Conservation (phyloP, 306 rosid species). For the Vigna nakashimae region DNA sequence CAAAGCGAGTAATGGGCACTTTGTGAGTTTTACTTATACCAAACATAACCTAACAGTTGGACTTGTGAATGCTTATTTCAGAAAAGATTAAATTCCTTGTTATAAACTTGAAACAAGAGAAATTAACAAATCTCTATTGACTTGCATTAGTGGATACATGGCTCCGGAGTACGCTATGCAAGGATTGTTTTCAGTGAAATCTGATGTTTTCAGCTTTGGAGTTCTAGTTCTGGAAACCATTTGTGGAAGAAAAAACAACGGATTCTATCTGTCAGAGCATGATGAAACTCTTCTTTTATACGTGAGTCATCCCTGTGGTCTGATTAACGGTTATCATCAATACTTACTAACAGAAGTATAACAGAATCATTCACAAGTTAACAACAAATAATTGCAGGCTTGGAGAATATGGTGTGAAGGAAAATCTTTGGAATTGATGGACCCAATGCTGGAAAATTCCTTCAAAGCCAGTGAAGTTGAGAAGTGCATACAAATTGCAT, state of each 20-base stretch:
- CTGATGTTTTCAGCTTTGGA: conserved; percentile 29
- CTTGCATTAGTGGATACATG: background rate
- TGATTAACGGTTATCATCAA: background rate
- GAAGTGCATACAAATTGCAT: conserved; percentile 55
- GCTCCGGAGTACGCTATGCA: conserved; percentile 3
- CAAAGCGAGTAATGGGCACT: no score
- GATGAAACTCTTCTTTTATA: conserved; percentile 30
- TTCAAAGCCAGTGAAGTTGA: conserved; percentile 33
- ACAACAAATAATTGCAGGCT: conserved; percentile 39
- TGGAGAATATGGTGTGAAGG: conserved; percentile 60
- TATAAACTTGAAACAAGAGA: no score
- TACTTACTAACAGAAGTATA: background rate
- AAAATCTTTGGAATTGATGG: conserved; percentile 49
- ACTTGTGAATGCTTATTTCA: no score
- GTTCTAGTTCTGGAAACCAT: conserved; percentile 45
- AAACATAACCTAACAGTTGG: no score
- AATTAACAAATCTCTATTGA: background rate
- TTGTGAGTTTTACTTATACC: no score
- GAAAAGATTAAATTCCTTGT: no score
- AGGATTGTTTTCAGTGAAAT: conserved; percentile 11
- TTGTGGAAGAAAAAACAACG: conserved; percentile 32
- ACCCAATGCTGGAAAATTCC: conserved; percentile 41
- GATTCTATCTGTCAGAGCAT: conserved; percentile 14
- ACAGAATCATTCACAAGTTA: background rate
- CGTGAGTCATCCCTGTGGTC: background rate